Conservation (phyloP, 2,329 filamentous ascomycete genomes). For the Penicillium sclerotigenum region DNA sequence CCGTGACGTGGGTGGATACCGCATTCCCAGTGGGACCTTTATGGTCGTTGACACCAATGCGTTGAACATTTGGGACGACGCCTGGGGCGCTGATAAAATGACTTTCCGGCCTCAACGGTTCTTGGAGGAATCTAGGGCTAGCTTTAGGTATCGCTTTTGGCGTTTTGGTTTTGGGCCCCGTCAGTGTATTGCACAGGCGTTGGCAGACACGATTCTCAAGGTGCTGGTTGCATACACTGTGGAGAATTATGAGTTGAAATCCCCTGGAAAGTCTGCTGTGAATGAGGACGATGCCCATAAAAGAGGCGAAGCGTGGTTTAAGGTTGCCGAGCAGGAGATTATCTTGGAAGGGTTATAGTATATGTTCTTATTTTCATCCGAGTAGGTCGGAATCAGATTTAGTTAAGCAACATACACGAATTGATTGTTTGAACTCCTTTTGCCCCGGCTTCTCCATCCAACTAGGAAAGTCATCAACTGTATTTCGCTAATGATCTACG, state of each 20-base stretch:
- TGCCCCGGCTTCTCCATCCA: neutral
- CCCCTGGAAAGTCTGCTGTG: neutral
- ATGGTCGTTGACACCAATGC: slow-evolving; percentile 46
- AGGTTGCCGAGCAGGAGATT: neutral
- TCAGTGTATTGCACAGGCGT: slow-evolving; percentile 2
- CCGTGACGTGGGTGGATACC: slow-evolving; percentile 34
- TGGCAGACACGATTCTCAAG: slow-evolving; percentile 4
- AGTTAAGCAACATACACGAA: neutral
- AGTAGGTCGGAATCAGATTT: neutral
- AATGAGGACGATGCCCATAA: neutral
- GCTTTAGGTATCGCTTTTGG: slow-evolving; percentile 7
- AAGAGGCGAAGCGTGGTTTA: neutral
- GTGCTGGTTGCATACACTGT: neutral
- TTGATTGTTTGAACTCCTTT: neutral
- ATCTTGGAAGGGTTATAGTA: neutral
- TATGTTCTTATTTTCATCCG: neutral
- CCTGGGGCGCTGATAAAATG: slow-evolving; percentile 40
- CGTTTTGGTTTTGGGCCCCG: slow-evolving; percentile 7
- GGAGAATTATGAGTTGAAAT: neutral
- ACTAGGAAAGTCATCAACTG: neutral
- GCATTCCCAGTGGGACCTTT: slow-evolving; percentile 39
- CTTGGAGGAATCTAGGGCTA: neutral
- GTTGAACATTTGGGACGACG: slow-evolving; percentile 41
- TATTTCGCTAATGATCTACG: neutral
- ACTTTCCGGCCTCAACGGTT: slow-evolving; percentile 35